These are phyloP conservation scores for Macrolepiota albuminosa DNA, from an alignment of 768 basidiomycete genomes.

Conservation along the genomic window DNA sequence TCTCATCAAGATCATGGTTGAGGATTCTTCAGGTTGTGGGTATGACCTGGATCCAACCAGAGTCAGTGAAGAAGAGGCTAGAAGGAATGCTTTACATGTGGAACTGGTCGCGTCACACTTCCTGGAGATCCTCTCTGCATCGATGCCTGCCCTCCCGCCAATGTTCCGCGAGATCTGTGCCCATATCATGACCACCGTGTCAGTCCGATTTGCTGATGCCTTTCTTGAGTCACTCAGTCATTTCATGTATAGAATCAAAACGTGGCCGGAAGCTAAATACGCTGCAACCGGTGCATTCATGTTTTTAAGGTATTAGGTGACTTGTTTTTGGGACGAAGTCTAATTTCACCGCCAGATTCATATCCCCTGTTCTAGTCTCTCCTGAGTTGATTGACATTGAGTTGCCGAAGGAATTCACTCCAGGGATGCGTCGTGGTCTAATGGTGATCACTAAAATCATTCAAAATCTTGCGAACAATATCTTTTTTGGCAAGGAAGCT, in stretches of 20 bases:
- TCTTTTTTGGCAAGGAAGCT: slow-evolving; percentile 87
- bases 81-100: slow-evolving; percentile 66
- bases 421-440: slow-evolving; percentile 67
- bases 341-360: slow-evolving; percentile 53
- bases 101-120: slow-evolving; percentile 72
- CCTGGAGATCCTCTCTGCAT: slow-evolving; percentile 67
- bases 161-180: slow-evolving; percentile 86
- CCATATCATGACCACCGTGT: slow-evolving; percentile 78
- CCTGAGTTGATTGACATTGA: slow-evolving; percentile 85
- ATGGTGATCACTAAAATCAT: slow-evolving; percentile 89
- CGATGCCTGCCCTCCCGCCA: slow-evolving; percentile 68
- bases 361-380: slow-evolving; percentile 85
- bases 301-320: slow-evolving; percentile 61
- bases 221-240: slow-evolving; percentile 1
- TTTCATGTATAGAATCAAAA: slow-evolving; percentile 38
- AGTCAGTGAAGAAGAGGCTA: slow-evolving; percentile 52
- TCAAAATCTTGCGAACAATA: slow-evolving; percentile 91
- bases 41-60: slow-evolving; percentile 76
- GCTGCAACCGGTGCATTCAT: slow-evolving; percentile 87
- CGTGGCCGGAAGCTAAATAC: slow-evolving; percentile 79
- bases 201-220: slow-evolving; percentile 24
- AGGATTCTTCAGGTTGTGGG: slow-evolving; percentile 66
- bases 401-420: slow-evolving; percentile 55
- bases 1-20: slow-evolving; percentile 68
- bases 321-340: not conserved